phyloP scores from a whole-genome alignment of 2,329 filamentous ascomycete genomes.

The Claviceps pusilla region DNA sequence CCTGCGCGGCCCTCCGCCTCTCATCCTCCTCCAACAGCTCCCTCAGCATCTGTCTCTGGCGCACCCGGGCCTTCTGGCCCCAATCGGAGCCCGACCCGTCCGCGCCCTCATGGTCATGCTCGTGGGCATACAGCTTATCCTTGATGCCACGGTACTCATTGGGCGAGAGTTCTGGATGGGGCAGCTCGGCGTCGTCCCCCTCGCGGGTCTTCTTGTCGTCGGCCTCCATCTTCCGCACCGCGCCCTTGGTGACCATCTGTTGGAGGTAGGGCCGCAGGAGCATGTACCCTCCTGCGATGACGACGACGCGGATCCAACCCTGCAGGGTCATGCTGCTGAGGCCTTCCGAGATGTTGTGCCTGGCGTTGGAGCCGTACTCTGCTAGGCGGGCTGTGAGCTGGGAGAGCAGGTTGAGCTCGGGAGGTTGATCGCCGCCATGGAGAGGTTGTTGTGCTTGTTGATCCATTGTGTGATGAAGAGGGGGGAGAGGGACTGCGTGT shows the following conservation, averaged over 20 bases:
- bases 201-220: constrained; percentile 28
- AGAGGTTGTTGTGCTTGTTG: constrained; percentile 13
- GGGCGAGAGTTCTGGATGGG: constrained; percentile 39
- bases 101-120: constrained; percentile 31
- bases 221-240: constrained; percentile 50
- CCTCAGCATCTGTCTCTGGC: constrained; percentile 53
- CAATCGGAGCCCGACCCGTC: constrained; percentile 40
- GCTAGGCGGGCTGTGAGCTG: constrained; percentile 18
- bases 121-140: constrained; percentile 34
- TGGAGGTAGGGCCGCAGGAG: constrained; percentile 62
- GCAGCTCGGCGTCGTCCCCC: constrained; percentile 1
- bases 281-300: constrained; percentile 58
- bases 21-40: constrained; percentile 50
- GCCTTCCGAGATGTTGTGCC: constrained; percentile 33
- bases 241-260: constrained; percentile 46
- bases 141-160: constrained; percentile 48
- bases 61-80: constrained; percentile 55
- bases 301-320: constrained; percentile 52
- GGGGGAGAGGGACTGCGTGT: too few species aligned
- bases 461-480: constrained; percentile 4
- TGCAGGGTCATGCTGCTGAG: constrained; percentile 36
- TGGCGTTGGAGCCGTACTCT: constrained; percentile 23
- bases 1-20: constrained; percentile 42
- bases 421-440: constrained; percentile 10
- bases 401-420: constrained; percentile 19